phyloP scores from a whole-genome alignment of 345 rosid species.

The Eucalyptus erythrocorys region DNA sequence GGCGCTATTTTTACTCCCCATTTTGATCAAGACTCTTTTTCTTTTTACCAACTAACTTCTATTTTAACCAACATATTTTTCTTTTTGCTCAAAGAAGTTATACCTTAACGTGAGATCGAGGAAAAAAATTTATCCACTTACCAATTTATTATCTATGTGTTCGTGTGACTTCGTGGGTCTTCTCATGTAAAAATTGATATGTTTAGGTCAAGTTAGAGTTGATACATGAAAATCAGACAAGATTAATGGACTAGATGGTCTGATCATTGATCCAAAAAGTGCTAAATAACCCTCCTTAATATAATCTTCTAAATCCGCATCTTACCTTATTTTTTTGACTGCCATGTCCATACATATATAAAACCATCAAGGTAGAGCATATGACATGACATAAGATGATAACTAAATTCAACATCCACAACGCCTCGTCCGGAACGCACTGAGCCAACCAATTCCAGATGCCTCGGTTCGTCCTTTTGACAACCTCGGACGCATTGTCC shows the following conservation, averaged over 20 bases:
- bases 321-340: neutral
- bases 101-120: too few species aligned
- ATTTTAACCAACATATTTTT: too few species aligned
- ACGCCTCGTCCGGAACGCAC: neutral
- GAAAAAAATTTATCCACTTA: too few species aligned
- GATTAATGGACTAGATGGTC: neutral
- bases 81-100: too few species aligned
- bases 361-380: neutral
- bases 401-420: neutral
- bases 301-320: neutral
- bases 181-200: neutral
- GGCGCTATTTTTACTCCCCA: too few species aligned
- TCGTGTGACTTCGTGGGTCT: too few species aligned
- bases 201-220: neutral
- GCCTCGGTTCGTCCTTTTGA: neutral
- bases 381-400: neutral
- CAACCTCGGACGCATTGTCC: neutral
- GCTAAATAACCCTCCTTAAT: neutral
- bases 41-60: too few species aligned
- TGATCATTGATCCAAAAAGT: too few species aligned
- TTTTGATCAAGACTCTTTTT: too few species aligned
- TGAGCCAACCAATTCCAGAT: neutral
- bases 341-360: neutral
- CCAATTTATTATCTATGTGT: too few species aligned
- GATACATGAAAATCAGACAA: neutral